Percentiles rank a stretch among this genome's conserved stretches.
Evolutionary conservation across 805 yeast species (phyloP).

Genomic region (Candida adriatica): DNA sequence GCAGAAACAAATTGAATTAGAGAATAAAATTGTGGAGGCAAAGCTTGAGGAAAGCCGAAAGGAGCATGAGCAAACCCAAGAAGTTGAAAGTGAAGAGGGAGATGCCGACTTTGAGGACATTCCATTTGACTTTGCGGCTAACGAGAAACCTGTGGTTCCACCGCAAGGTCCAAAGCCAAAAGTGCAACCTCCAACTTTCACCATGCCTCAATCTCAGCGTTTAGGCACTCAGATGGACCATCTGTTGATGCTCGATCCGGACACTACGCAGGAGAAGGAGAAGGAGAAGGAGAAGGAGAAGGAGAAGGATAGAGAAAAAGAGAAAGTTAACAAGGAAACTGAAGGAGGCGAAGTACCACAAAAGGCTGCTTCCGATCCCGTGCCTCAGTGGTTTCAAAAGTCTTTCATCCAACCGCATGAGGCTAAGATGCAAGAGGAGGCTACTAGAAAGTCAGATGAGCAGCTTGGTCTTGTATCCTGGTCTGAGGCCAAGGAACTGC

Average conservation of each 20-base stretch:
- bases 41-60: background rate
- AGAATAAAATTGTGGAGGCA: conserved; percentile 14
- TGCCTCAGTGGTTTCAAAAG: conserved; percentile 25
- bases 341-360: conserved; percentile 1
- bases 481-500: conserved; percentile 36
- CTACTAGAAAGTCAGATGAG: conserved; percentile 4
- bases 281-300: background rate
- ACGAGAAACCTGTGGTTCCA: background rate
- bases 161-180: conserved; percentile 1
- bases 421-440: conserved; percentile 7
- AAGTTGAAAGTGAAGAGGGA: conserved; percentile 19
- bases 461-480: conserved; percentile 40
- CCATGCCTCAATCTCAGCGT: background rate
- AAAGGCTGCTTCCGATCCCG: conserved; percentile 1
- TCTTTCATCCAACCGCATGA: conserved; percentile 5
- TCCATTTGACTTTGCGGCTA: conserved; percentile 14
- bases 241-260: conserved; percentile 8
- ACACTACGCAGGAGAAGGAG: background rate
- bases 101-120: conserved; percentile 23
- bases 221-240: conserved; percentile 18
- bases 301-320: background rate
- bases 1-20: conserved; percentile 33
- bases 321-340: background rate
- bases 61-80: background rate
- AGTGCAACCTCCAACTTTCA: background rate